Conservation (phyloP, 192 early-diverging fungal genomes). For the Entomortierella chlamydospora region DNA sequence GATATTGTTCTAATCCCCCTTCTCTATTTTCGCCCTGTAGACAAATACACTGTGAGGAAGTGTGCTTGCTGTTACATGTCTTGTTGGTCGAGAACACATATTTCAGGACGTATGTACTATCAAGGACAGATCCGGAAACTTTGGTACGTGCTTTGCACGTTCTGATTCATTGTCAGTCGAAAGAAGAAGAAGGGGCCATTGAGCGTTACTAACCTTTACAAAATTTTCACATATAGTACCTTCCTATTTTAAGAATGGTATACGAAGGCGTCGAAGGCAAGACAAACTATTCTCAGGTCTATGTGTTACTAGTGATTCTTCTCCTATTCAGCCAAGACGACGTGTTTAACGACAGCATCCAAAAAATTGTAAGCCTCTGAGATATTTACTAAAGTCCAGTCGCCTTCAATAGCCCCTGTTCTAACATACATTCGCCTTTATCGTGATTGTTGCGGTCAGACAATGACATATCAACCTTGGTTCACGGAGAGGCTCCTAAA, state of each 20-base stretch:
- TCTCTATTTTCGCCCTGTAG: constrained; percentile 5
- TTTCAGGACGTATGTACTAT: constrained; percentile 78
- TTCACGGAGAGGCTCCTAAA: constrained; percentile 78
- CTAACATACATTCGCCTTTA: no score
- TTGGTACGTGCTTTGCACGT: constrained; percentile 57
- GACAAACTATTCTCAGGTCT: constrained; percentile 71
- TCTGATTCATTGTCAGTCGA: no score
- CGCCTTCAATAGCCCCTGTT: no score
- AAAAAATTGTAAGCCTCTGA: constrained; percentile 74
- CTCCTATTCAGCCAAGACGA: constrained; percentile 78
- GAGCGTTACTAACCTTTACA: not conserved
- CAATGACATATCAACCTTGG: constrained; percentile 71
- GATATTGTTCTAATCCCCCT: no score
- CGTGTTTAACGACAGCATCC: constrained; percentile 77
- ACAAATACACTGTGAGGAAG: constrained; percentile 68
- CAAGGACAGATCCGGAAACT: constrained; percentile 81
- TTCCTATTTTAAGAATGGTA: constrained; percentile 72
- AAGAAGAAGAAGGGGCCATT: not conserved
- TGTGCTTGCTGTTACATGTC: constrained; percentile 71
- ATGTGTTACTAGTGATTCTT: constrained; percentile 75
- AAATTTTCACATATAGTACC: constrained; percentile 21
- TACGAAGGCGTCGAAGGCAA: constrained; percentile 75
- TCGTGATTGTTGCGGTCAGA: constrained; percentile 44
- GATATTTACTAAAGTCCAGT: no score
- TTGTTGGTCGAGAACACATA: constrained; percentile 73